A percentile compares a stretch with the other conserved stretches of the same genome.
Conservation (phyloP, 1,284 basidiomycete species). For the Wallemia ichthyophaga region DNA sequence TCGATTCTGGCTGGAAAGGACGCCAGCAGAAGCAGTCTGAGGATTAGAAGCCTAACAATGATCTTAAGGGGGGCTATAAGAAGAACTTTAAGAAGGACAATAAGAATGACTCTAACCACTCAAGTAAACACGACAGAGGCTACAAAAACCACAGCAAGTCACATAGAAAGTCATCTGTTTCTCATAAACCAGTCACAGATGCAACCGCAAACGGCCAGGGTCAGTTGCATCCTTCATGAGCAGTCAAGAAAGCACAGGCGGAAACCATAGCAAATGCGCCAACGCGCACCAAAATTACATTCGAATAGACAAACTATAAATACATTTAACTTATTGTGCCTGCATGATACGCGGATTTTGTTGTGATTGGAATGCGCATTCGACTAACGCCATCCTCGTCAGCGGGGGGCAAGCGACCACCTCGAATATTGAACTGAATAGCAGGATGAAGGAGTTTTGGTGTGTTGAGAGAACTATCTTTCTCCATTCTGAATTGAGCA, state of each 20-base stretch:
- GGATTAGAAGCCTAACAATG: too few species aligned
- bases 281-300: not conserved
- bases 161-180: too few species aligned
- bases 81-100: too few species aligned
- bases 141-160: too few species aligned
- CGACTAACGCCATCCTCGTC: constrained; percentile 5
- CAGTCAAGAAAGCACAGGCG: not conserved
- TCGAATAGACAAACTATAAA: not conserved
- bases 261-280: not conserved
- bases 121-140: too few species aligned
- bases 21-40: too few species aligned
- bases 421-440: constrained; percentile 12
- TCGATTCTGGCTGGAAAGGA: too few species aligned
- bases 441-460: constrained; percentile 10
- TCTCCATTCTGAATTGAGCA: constrained; percentile 7
- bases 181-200: too few species aligned
- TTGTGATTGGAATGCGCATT: constrained; percentile 5
- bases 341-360: not conserved
- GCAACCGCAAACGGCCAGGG: not conserved
- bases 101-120: too few species aligned
- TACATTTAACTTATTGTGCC: not conserved
- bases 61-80: too few species aligned
- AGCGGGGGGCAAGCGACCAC: constrained; percentile 7
- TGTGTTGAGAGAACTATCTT: constrained; percentile 8
- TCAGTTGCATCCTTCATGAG: not conserved